phyloP scores from a whole-genome alignment of 2,329 filamentous ascomycete species.

The Exophiala bonariae region DNA sequence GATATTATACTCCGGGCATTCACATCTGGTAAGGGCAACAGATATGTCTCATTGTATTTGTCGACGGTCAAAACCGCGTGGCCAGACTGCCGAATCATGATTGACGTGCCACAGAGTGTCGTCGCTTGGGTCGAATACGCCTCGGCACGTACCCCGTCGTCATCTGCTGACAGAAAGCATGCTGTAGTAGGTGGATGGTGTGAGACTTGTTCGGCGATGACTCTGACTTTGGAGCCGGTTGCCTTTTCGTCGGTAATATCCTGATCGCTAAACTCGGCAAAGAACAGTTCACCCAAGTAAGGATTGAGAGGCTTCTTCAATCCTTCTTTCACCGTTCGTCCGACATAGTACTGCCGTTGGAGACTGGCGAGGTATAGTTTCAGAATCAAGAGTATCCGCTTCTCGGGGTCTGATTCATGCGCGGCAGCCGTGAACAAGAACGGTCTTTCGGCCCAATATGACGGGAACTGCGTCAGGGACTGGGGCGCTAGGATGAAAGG shows the following conservation, averaged over 20 bases:
- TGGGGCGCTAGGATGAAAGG: conserved; percentile 26
- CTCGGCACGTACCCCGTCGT: conserved; percentile 23
- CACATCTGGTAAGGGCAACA: conserved; percentile 25
- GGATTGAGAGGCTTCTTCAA: conserved; percentile 29
- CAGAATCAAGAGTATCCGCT: conserved; percentile 79
- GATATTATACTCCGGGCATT: conserved; percentile 31
- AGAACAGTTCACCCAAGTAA: conserved; percentile 28
- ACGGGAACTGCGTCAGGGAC: conserved; percentile 33
- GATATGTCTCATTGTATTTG: conserved; percentile 27
- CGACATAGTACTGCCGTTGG: conserved; percentile 69
- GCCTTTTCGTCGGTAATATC: conserved; percentile 19
- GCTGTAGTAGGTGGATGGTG: conserved; percentile 29
- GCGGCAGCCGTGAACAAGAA: conserved; percentile 78
- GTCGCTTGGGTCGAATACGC: conserved; percentile 26
- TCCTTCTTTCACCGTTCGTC: conserved; percentile 23
- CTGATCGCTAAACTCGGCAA: conserved; percentile 23
- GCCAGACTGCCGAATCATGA: conserved; percentile 23
- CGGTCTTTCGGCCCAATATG: conserved; percentile 81
- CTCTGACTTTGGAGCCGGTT: conserved; percentile 18
- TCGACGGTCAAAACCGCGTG: conserved; percentile 25
- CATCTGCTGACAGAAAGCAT: conserved; percentile 26
- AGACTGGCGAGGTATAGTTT: conserved; percentile 95
- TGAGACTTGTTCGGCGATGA: conserved; percentile 27
- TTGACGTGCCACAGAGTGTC: conserved; percentile 21
- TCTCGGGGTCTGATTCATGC: conserved; percentile 74